phyloP scores from a whole-genome alignment of 192 early-diverging fungal genomes.

The Nowakowskiella sp. region DNA sequence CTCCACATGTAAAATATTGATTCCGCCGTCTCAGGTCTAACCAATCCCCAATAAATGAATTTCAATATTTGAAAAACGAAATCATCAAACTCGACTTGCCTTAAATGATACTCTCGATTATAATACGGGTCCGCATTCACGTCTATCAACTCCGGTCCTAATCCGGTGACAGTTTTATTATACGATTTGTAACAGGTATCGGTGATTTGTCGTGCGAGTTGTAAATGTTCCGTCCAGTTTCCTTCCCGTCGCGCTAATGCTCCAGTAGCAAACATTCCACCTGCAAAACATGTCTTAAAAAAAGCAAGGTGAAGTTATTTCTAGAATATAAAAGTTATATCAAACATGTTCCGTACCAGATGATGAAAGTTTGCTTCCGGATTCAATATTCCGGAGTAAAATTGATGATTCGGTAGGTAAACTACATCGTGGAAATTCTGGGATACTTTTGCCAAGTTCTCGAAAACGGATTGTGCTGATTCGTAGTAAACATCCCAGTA shows the following conservation, averaged over 20 bases:
- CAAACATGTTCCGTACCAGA: slow-evolving; percentile 1
- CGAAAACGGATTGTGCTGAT: slow-evolving; percentile 9
- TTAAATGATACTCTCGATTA: slow-evolving; percentile 2
- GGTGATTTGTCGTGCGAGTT: slow-evolving; percentile 4
- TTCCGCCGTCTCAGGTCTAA: slow-evolving; percentile 40
- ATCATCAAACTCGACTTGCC: not conserved
- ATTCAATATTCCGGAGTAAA: not conserved
- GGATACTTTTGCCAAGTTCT: slow-evolving; percentile 1
- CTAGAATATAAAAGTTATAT: slow-evolving; percentile 10
- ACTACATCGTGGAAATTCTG: not conserved
- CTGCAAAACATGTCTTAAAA: slow-evolving; percentile 16
- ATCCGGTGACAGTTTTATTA: slow-evolving; percentile 5
- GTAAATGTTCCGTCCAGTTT: slow-evolving; percentile 5
- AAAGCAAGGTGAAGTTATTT: no score
- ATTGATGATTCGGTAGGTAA: not conserved
- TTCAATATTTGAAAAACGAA: not conserved
- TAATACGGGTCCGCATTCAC: not conserved
- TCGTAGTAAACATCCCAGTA: slow-evolving; percentile 23
- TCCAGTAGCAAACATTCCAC: slow-evolving; percentile 24
- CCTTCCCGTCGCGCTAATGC: slow-evolving; percentile 1
- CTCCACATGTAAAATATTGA: slow-evolving; percentile 48
- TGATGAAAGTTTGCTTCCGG: not conserved
- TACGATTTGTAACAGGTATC: slow-evolving; percentile 15
- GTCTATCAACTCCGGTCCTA: slow-evolving; percentile 10
- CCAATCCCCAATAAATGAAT: not conserved